Conservation (phyloP, 192 early-diverging fungal genomes). For the Coemansia sp. region DNA sequence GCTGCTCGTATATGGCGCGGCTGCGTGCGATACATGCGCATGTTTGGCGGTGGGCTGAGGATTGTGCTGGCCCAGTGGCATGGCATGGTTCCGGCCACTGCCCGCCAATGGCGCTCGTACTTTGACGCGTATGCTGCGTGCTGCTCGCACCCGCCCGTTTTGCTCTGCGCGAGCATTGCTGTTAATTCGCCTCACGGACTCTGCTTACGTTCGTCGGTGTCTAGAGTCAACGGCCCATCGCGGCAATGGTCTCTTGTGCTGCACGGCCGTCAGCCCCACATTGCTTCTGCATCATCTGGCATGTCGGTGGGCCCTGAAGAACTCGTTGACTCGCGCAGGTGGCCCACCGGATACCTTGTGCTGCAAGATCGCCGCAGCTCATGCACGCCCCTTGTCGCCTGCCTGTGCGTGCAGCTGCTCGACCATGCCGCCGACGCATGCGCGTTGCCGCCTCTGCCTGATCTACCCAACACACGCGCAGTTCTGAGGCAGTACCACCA, state of each 20-base stretch:
- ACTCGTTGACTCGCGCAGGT: not conserved
- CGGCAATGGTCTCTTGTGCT: constrained; percentile 46
- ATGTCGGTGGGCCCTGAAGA: not conserved
- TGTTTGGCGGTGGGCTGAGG: constrained; percentile 35
- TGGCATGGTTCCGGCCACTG: constrained; percentile 28
- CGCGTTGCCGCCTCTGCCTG: not conserved
- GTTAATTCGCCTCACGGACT: constrained; percentile 24
- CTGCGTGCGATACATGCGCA: constrained; percentile 31
- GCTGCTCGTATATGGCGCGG: constrained; percentile 38
- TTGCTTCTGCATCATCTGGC: constrained; percentile 11
- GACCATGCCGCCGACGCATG: constrained; percentile 1
- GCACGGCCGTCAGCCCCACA: constrained; percentile 36
- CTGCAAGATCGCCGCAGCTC: constrained; percentile 13
- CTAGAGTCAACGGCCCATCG: not conserved
- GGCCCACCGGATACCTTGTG: constrained; percentile 46
- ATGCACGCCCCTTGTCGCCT: constrained; percentile 16
- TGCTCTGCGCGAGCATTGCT: constrained; percentile 29
- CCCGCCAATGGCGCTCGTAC: constrained; percentile 25
- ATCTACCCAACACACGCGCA: constrained; percentile 9
- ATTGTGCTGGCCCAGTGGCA: constrained; percentile 45
- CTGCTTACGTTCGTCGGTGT: not conserved
- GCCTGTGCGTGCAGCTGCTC: constrained; percentile 47
- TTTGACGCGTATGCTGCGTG: constrained; percentile 8
- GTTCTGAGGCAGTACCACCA: constrained; percentile 47
- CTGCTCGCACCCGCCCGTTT: not conserved